Percentiles rank a stretch among this genome's conserved stretches.
phyloP scores from a whole-genome alignment of 257 asterid species.

The Petrea volubilis region DNA sequence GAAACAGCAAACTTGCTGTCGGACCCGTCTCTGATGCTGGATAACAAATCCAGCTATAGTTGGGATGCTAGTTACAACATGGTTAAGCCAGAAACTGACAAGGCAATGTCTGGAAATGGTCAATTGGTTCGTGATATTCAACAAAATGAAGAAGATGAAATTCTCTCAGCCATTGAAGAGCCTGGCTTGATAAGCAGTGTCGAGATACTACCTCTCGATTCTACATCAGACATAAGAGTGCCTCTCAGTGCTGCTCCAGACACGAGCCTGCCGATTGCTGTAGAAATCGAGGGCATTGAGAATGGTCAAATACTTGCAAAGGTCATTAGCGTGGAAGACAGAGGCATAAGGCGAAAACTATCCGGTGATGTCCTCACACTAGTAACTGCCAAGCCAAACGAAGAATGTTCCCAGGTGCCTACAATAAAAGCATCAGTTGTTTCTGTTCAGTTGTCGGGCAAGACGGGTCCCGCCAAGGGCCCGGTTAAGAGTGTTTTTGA shows the following conservation, averaged over 20 bases:
- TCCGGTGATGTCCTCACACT: slow-evolving; percentile 26
- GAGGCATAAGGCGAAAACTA: slow-evolving; percentile 33
- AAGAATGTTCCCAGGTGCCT: slow-evolving; percentile 46
- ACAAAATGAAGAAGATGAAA: slow-evolving; percentile 56
- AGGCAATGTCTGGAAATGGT: slow-evolving; percentile 16
- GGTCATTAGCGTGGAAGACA: slow-evolving; percentile 73
- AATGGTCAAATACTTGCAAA: slow-evolving; percentile 76
- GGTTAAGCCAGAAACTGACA: slow-evolving; percentile 15
- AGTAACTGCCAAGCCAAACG: slow-evolving; percentile 21
- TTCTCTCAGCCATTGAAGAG: slow-evolving; percentile 42
- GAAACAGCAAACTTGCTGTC: slow-evolving; percentile 71
- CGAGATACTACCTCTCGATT: slow-evolving; percentile 52
- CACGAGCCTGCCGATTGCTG: slow-evolving; percentile 68
- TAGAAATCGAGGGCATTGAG: slow-evolving; percentile 67
- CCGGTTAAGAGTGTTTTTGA: slow-evolving; percentile 66
- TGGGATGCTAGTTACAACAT: slow-evolving; percentile 36
- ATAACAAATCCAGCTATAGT: slow-evolving; percentile 31
- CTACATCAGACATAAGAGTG: slow-evolving; percentile 40
- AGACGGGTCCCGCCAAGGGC: slow-evolving; percentile 47
- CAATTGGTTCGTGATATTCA: slow-evolving; percentile 20
- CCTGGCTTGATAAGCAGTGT: slow-evolving; percentile 28
- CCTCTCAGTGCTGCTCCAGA: slow-evolving; percentile 44
- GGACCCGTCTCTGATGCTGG: slow-evolving; percentile 47
- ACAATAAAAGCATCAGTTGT: slow-evolving; percentile 59
- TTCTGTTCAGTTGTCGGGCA: slow-evolving; percentile 53